These are phyloP conservation scores for Coemansia sp. DNA, from an alignment of 192 early-diverging fungal species.

Conservation along the genomic window DNA sequence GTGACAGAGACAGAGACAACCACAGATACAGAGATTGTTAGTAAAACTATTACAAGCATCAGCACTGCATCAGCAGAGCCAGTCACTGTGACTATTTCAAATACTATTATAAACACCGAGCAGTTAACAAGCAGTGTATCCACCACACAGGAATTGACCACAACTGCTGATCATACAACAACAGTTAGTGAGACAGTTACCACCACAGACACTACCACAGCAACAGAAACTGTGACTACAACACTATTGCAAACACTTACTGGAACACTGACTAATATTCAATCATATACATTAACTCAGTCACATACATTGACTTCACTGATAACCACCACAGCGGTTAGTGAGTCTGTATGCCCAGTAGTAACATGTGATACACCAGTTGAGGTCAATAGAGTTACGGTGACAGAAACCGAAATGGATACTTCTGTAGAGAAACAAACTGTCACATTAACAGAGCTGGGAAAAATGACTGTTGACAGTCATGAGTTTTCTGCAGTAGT, in stretches of 20 bases:
- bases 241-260: neutral
- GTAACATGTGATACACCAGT: neutral
- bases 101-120: neutral
- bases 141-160: neutral
- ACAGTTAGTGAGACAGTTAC: conserved; percentile 5
- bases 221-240: neutral
- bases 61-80: neutral
- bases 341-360: neutral
- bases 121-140: neutral
- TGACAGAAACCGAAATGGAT: neutral
- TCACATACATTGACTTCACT: neutral
- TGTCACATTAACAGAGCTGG: neutral
- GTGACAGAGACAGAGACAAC: neutral
- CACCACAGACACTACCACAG: neutral
- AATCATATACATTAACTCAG: too few species aligned
- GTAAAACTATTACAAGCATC: neutral
- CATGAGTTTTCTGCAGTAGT: neutral
- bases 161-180: neutral
- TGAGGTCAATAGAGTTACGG: neutral
- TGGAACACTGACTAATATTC: neutral
- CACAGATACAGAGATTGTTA: neutral
- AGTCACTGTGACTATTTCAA: neutral
- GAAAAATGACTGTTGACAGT: neutral
- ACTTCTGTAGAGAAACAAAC: neutral
- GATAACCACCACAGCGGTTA: neutral